Evolutionary conservation across 108 stramenopile species (phyloP).

Genomic region (Seminavis robusta): DNA sequence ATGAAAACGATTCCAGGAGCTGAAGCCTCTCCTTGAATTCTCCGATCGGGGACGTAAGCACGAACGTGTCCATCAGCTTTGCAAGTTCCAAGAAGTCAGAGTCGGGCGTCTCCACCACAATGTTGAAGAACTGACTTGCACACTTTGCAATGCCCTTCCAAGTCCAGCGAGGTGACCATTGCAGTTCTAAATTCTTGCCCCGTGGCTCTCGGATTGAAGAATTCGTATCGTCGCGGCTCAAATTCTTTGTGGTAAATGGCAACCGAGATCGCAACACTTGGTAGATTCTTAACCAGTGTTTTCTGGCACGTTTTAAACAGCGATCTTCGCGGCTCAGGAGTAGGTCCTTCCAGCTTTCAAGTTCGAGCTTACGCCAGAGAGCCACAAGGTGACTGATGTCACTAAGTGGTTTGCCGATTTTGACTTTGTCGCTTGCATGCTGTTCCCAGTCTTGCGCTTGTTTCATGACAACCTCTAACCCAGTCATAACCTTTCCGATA

Average conservation of each 20-base stretch:
- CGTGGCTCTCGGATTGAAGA: neutral
- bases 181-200: too few species aligned
- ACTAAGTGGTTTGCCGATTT: conserved; percentile 62
- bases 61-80: conserved; percentile 76
- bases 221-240: too few species aligned
- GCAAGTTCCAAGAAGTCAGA: conserved; percentile 43
- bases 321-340: conserved; percentile 50
- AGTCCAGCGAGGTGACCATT: conserved; percentile 64
- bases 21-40: conserved; percentile 60
- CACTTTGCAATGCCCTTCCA: conserved; percentile 56
- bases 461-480: conserved; percentile 84
- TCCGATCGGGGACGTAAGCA: conserved; percentile 72
- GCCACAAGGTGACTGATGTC: conserved; percentile 79
- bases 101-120: conserved; percentile 10
- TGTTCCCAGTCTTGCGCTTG: conserved; percentile 98
- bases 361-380: conserved; percentile 90
- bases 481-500: conserved; percentile 86
- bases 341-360: conserved; percentile 85
- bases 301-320: conserved; percentile 37
- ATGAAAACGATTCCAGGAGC: conserved; percentile 53
- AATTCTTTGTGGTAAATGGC: neutral
- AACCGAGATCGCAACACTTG: neutral
- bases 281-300: conserved; percentile 64
- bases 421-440: conserved; percentile 83
- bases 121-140: conserved; percentile 8